A percentile compares a stretch with the other conserved stretches of the same genome.
These are phyloP conservation scores for Dacryopinax primogenitus DNA, from an alignment of 768 basidiomycete species.

Conservation along the genomic window DNA sequence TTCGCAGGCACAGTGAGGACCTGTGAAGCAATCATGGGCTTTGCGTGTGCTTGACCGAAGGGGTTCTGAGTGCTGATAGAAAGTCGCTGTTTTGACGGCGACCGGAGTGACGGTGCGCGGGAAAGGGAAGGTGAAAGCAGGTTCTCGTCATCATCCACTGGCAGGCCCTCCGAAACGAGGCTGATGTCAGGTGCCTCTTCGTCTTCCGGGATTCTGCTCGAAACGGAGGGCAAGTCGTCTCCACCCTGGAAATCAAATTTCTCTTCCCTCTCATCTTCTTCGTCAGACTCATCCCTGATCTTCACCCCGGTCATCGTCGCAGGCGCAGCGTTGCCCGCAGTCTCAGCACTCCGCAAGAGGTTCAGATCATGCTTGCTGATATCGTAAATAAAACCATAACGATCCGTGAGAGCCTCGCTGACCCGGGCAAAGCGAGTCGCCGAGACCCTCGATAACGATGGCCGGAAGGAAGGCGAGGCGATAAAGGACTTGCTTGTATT, in stretches of 20 bases:
- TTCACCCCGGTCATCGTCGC: slow-evolving; percentile 78
- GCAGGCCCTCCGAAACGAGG: neutral
- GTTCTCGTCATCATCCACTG: neutral
- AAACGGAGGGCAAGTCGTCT: slow-evolving; percentile 10
- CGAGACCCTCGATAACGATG: slow-evolving; percentile 49
- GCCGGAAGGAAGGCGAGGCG: slow-evolving; percentile 56
- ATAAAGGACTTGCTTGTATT: slow-evolving; percentile 57
- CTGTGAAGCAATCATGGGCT: neutral
- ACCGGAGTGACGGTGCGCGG: neutral
- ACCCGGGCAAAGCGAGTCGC: slow-evolving; percentile 13
- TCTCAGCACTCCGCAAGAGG: slow-evolving; percentile 56
- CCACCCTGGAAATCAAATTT: slow-evolving; percentile 11
- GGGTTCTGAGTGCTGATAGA: neutral
- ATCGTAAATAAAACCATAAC: slow-evolving; percentile 86
- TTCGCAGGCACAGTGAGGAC: neutral
- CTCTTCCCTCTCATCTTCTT: slow-evolving; percentile 41
- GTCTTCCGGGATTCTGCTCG: neutral
- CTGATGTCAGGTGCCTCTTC: slow-evolving; percentile 2
- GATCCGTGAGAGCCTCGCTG: slow-evolving; percentile 46
- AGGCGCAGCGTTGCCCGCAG: slow-evolving; percentile 62
- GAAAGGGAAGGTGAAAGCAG: neutral
- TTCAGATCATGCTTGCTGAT: slow-evolving; percentile 68
- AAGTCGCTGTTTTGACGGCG: neutral
- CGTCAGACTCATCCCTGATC: slow-evolving; percentile 56
- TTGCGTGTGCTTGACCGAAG: neutral